phyloP scores from a whole-genome alignment of 2,329 filamentous ascomycete species.

The Penicillium sp. region DNA sequence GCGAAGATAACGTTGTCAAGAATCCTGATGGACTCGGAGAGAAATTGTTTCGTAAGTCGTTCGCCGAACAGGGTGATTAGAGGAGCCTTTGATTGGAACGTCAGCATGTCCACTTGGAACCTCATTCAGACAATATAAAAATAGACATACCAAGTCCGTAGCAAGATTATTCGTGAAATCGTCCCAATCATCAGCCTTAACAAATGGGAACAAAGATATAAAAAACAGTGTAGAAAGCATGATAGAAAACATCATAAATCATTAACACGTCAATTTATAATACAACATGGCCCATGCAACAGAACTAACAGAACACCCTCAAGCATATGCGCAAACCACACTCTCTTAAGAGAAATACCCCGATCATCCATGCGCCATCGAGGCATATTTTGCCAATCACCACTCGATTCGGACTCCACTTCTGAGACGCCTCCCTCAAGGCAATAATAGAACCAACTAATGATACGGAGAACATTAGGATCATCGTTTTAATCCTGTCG shows the following conservation, averaged over 20 bases:
- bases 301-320: neutral
- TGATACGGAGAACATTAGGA: neutral
- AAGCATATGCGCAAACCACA: neutral
- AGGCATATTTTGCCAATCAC: neutral
- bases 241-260: neutral
- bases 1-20: constrained; percentile 51
- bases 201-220: constrained; percentile 21
- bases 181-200: constrained; percentile 35
- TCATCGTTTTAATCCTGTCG: too few species aligned
- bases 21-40: constrained; percentile 45
- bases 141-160: constrained; percentile 37
- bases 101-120: neutral
- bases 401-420: neutral
- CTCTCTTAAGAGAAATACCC: constrained; percentile 2
- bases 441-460: constrained; percentile 1
- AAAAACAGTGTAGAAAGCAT: constrained; percentile 13
- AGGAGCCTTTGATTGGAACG: constrained; percentile 27
- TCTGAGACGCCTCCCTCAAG: neutral
- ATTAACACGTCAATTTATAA: constrained; percentile 3
- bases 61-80: constrained; percentile 49
- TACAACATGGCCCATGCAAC: neutral
- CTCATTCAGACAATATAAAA: neutral
- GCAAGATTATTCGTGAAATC: constrained; percentile 43
- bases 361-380: neutral
- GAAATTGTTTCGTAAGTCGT: constrained; percentile 50